phyloP scores from a whole-genome alignment of 2,329 filamentous ascomycete genomes.

The Cladosporium sp. region DNA sequence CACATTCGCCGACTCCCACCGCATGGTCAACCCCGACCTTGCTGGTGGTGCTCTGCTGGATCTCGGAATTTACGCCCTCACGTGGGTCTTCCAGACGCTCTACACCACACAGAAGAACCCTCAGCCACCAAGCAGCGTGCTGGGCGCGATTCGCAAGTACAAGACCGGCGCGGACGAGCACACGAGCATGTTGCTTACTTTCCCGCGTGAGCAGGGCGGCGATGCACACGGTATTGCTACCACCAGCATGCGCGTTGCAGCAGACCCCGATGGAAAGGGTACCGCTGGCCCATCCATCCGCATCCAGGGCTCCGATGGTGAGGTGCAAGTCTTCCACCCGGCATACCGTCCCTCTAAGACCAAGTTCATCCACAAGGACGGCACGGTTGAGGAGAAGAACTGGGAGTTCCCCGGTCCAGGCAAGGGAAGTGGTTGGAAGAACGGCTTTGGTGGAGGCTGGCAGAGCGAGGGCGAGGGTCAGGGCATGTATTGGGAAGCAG shows the following conservation, averaged over 20 bases:
- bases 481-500: conserved; percentile 88
- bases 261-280: conserved; percentile 62
- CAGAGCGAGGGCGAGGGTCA: conserved; percentile 63
- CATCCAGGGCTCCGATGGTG: conserved; percentile 77
- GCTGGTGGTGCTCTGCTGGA: conserved; percentile 82
- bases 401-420: conserved; percentile 49
- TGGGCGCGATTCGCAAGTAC: conserved; percentile 70
- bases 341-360: conserved; percentile 64
- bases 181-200: conserved; percentile 75
- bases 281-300: conserved; percentile 67
- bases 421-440: conserved; percentile 49
- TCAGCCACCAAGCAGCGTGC: conserved; percentile 63
- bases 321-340: conserved; percentile 76
- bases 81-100: conserved; percentile 86
- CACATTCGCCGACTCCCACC: conserved; percentile 61
- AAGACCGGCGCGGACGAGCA: conserved; percentile 73
- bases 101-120: conserved; percentile 74
- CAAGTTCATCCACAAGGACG: conserved; percentile 41
- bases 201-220: conserved; percentile 60
- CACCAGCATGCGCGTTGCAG: conserved; percentile 62
- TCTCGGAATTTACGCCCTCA: conserved; percentile 83
- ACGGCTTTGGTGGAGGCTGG: conserved; percentile 45
- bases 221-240: conserved; percentile 66
- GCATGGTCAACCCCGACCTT: conserved; percentile 80
- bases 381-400: conserved; percentile 50